A percentile compares a stretch with the other conserved stretches of the same genome.
Conservation (phyloP, 192 early-diverging fungal genomes). For the Geranomyces michiganensis region DNA sequence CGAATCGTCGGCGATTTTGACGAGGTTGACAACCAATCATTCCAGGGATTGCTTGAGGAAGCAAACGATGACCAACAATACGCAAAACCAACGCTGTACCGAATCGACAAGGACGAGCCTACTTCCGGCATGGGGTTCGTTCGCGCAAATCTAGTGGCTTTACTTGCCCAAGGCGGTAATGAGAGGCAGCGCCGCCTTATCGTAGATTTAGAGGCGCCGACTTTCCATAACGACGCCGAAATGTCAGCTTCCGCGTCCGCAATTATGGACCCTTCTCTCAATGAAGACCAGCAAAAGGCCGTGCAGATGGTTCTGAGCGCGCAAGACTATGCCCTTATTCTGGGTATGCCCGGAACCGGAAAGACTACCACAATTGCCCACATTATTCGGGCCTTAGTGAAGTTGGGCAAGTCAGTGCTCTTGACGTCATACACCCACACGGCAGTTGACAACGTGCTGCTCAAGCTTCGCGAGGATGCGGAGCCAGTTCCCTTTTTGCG, state of each 20-base stretch:
- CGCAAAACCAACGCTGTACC: slow-evolving; percentile 50
- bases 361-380: slow-evolving; percentile 89
- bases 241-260: neutral
- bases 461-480: slow-evolving; percentile 74
- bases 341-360: slow-evolving; percentile 98
- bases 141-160: slow-evolving; percentile 74
- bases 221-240: slow-evolving; percentile 46
- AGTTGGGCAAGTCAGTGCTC: slow-evolving; percentile 73
- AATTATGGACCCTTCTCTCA: slow-evolving; percentile 48
- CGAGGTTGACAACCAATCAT: slow-evolving; percentile 60
- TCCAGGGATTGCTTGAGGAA: slow-evolving; percentile 38
- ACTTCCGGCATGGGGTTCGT: slow-evolving; percentile 66
- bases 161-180: slow-evolving; percentile 63
- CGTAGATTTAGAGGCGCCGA: slow-evolving; percentile 77
- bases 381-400: slow-evolving; percentile 71
- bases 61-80: slow-evolving; percentile 35
- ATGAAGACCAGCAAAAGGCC: slow-evolving; percentile 71
- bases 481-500: slow-evolving; percentile 66
- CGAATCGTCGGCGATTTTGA: slow-evolving; percentile 56
- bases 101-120: slow-evolving; percentile 88
- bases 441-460: slow-evolving; percentile 89
- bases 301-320: slow-evolving; percentile 75
- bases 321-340: slow-evolving; percentile 84
- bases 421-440: slow-evolving; percentile 90
- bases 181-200: slow-evolving; percentile 66